phyloP scores from a whole-genome alignment of 2,329 filamentous ascomycete genomes.

The Neoarthrinium moseri region DNA sequence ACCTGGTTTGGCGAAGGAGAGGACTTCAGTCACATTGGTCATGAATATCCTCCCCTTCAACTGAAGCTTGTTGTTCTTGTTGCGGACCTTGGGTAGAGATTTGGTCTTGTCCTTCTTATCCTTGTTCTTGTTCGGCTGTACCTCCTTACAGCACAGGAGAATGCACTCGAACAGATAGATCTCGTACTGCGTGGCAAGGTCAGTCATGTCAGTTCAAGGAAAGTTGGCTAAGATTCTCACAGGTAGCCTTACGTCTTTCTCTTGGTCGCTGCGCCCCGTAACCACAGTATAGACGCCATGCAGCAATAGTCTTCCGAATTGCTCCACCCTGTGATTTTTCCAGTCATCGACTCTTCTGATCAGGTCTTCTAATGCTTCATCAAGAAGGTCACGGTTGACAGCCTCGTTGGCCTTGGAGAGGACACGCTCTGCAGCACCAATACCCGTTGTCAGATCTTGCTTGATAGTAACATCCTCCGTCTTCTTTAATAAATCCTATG shows the following conservation, averaged over 20 bases:
- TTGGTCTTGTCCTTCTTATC: slow-evolving; percentile 70
- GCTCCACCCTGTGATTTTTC: slow-evolving; percentile 88
- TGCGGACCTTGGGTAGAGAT: slow-evolving; percentile 55
- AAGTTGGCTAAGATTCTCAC: slow-evolving; percentile 28
- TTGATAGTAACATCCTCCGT: slow-evolving; percentile 71
- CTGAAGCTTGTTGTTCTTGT: slow-evolving; percentile 79
- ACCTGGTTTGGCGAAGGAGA: slow-evolving; percentile 86
- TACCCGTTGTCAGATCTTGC: slow-evolving; percentile 71
- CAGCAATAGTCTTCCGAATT: slow-evolving; percentile 86
- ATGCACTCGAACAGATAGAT: slow-evolving; percentile 98
- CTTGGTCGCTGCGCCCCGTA: slow-evolving; percentile 84
- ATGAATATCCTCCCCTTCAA: slow-evolving; percentile 98
- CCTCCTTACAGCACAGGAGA: slow-evolving; percentile 93
- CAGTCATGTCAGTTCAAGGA: slow-evolving; percentile 15
- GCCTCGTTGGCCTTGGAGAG: slow-evolving; percentile 86
- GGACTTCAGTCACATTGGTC: slow-evolving; percentile 96
- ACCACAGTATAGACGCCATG: slow-evolving; percentile 90
- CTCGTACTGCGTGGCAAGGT: slow-evolving; percentile 66
- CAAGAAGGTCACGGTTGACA: slow-evolving; percentile 81
- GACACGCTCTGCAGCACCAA: slow-evolving; percentile 78
- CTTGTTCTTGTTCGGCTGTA: slow-evolving; percentile 79
- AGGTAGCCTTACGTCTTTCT: slow-evolving; percentile 68
- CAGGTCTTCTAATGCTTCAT: slow-evolving; percentile 81
- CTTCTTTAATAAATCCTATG: slow-evolving; percentile 79
- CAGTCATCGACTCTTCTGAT: slow-evolving; percentile 87